A percentile compares a stretch with the other conserved stretches of the same genome.
Conservation (phyloP, 306 rosid genomes). For the Albizia julibrissin region DNA sequence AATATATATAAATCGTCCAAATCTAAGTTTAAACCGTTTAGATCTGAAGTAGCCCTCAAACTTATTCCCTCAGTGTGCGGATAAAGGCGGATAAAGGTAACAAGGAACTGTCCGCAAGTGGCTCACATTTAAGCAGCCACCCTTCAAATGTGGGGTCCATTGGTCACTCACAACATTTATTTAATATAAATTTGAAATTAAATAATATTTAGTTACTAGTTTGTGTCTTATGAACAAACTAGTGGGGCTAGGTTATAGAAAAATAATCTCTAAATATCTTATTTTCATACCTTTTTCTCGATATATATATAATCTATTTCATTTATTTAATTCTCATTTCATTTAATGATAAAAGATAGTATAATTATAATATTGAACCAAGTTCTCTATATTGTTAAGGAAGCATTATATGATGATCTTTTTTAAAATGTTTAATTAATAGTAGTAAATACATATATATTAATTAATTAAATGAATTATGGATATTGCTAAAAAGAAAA, state of each 20-base stretch:
- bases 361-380: too few species aligned
- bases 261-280: not conserved
- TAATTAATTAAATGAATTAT: not conserved
- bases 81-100: not conserved
- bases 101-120: not conserved
- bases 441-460: not conserved
- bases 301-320: not conserved
- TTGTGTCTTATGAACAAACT: not conserved
- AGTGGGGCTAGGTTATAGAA: not conserved
- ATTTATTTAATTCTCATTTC: not conserved
- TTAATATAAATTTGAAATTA: not conserved
- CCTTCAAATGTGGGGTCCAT: not conserved
- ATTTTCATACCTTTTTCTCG: too few species aligned
- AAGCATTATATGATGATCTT: not conserved
- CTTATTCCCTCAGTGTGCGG: not conserved
- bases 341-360: too few species aligned
- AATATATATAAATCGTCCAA: too few species aligned
- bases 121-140: not conserved
- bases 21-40: too few species aligned
- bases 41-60: too few species aligned
- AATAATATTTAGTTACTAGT: too few species aligned
- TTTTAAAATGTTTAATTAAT: not conserved
- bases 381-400: not conserved
- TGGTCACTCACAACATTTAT: not conserved
- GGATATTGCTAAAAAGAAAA: not conserved